Base-by-base conservation (phyloP, 139 green algal species). In the Chlorella sp. region DNA sequence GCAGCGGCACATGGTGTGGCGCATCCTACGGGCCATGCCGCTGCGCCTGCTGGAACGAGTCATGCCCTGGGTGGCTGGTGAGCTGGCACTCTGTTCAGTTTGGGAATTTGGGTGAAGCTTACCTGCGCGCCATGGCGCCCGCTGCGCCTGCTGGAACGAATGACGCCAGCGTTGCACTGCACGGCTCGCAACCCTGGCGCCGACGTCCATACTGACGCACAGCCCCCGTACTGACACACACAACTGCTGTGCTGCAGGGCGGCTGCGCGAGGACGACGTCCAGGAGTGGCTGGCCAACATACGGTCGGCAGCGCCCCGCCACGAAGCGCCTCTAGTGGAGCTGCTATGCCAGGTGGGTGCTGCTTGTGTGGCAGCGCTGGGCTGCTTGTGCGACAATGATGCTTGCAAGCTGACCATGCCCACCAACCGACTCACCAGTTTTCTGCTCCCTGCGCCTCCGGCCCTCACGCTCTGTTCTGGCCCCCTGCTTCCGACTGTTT, bases 1-100 rank as follows among this genome's bases (percentile, higher is more conserved):
- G 92, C 97, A 99, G 93, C 93, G 95, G 24, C 82, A 80, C 38
- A 92, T 99, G 83, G 89, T 98, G 80, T 99, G 96, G 92, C 90
- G 88, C 76, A 96, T 94, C 30, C 87, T 99, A 48, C 86, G 88
- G 2, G 95, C 94, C 13, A 99, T 99, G 97, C 96, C 96, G 67
- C 92, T 99, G 85, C 92, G 96, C 3, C 89, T 99, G 81, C 90
- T 99, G 86, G 95, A 99, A 88, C 87, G 93, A 7, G 93, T 99
- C 28, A 94, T 99, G 89, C 97, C 97, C 14, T 98, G 97, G 95
- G 84, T 99, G 30, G 89, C 93, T 38, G 88, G 92, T 94, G 76
- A 86, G 83, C 69, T 5, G 28, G 6, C 46, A 17, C 11, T 11
- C 7, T n/a, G 3, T 7, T 43, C 41, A 16, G 30, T 17, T 28